Percentiles rank a stretch among this genome's conserved stretches.
These are phyloP conservation scores for Brassica napus DNA, from an alignment of 345 rosid genomes.

Conservation along the genomic window DNA sequence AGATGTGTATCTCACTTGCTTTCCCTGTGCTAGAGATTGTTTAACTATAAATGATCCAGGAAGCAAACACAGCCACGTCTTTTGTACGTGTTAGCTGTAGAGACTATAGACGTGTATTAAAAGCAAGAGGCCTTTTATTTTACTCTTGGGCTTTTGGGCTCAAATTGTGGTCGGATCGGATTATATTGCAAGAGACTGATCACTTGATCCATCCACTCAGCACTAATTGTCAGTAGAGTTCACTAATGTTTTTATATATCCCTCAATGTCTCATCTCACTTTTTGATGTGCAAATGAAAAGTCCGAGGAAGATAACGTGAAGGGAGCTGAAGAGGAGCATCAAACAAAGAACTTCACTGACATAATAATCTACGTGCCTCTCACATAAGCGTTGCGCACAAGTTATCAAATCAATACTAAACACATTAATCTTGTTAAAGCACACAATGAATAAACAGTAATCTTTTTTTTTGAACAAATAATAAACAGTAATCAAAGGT, in stretches of 20 bases:
- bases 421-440: neutral
- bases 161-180: neutral
- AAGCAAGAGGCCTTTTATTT: neutral
- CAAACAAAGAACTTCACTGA: neutral
- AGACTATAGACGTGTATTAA: neutral
- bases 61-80: slow-evolving; percentile 25
- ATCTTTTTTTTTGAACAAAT: too few species aligned
- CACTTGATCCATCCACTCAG: neutral
- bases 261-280: neutral
- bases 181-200: neutral
- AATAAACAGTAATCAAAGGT: neutral
- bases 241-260: neutral
- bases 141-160: neutral
- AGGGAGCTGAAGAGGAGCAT: neutral
- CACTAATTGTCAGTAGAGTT: neutral
- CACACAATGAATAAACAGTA: neutral
- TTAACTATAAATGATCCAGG: slow-evolving; percentile 6
- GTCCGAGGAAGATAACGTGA: neutral
- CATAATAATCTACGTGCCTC: neutral
- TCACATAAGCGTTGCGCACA: neutral
- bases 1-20: slow-evolving; percentile 1
- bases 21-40: slow-evolving; percentile 10
- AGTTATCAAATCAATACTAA: neutral
- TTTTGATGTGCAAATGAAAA: neutral
- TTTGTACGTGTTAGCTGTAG: neutral